Conservation (phyloP, 202 grass and related monocot species). For the Saccharum hybrid region DNA sequence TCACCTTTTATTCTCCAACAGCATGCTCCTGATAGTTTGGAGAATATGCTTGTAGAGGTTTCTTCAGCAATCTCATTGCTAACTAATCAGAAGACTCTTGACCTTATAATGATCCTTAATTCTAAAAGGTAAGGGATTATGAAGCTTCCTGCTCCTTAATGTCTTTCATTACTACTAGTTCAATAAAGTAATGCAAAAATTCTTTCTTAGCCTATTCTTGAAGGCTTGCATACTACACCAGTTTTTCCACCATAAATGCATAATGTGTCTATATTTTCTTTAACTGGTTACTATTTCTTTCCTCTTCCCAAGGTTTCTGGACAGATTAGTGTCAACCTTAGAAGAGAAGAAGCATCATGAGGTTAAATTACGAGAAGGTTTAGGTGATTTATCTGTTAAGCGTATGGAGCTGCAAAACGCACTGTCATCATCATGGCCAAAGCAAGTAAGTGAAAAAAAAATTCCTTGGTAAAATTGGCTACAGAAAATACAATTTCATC, state of each 20-base stretch:
- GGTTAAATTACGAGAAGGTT: constrained; percentile 73
- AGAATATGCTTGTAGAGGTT: constrained; percentile 67
- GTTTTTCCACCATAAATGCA: constrained; percentile 27
- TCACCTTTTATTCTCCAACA: constrained; percentile 93
- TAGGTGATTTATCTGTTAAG: constrained; percentile 84
- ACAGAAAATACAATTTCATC: background rate
- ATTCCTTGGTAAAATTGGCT: background rate
- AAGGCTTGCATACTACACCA: constrained; percentile 9
- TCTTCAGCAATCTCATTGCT: constrained; percentile 79
- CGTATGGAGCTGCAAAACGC: constrained; percentile 93
- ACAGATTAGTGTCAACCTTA: constrained; percentile 75
- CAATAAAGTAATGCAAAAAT: background rate
- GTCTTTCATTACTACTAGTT: background rate
- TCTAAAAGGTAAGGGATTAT: constrained; percentile 74
- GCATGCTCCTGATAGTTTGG: constrained; percentile 70
- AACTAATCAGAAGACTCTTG: constrained; percentile 91
- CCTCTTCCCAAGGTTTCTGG: constrained; percentile 69
- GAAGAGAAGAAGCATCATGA: constrained; percentile 98
- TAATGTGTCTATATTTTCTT: constrained; percentile 8
- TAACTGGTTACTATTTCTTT: constrained; percentile 33
- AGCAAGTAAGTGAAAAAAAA: constrained; percentile 64
- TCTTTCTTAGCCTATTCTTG: background rate
- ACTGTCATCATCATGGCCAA: constrained; percentile 91
- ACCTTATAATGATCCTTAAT: constrained; percentile 97
- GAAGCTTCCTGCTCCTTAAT: constrained; percentile 6